Evolutionary conservation across 306 rosid species (phyloP).

Genomic region (Trichosanthes truncata): DNA sequence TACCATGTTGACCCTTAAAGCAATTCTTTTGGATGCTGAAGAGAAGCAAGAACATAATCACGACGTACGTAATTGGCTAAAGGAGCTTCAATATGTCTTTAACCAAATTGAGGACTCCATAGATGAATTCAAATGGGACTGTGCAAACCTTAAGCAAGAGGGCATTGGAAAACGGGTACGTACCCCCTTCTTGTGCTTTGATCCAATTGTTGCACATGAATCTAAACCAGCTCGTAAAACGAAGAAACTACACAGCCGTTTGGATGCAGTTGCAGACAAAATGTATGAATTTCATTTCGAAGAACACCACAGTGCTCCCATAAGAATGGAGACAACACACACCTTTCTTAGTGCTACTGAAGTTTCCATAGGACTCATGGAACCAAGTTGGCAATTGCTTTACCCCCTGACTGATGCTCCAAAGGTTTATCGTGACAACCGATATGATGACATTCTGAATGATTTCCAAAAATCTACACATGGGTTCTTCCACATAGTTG

Average conservation of each 20-base stretch:
- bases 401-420: background rate
- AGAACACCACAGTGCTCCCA: background rate
- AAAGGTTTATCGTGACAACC: rapidly evolving
- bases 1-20: background rate
- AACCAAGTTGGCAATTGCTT: conserved; percentile 1
- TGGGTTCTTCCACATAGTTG: background rate
- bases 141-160: background rate
- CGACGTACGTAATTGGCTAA: background rate
- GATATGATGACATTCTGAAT: background rate
- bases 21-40: background rate
- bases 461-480: background rate
- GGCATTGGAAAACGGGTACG: background rate
- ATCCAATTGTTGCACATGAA: background rate
- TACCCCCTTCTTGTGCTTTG: background rate
- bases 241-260: background rate
- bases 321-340: background rate
- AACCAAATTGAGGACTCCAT: background rate
- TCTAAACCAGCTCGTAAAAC: background rate
- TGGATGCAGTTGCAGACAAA: background rate
- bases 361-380: background rate
- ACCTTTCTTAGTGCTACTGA: background rate
- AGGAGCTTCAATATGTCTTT: background rate
- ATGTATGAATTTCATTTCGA: background rate
- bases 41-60: background rate
- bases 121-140: background rate